These are phyloP conservation scores for Magnolia sinica DNA, from an alignment of 164 flowering plant genomes.

Conservation along the genomic window DNA sequence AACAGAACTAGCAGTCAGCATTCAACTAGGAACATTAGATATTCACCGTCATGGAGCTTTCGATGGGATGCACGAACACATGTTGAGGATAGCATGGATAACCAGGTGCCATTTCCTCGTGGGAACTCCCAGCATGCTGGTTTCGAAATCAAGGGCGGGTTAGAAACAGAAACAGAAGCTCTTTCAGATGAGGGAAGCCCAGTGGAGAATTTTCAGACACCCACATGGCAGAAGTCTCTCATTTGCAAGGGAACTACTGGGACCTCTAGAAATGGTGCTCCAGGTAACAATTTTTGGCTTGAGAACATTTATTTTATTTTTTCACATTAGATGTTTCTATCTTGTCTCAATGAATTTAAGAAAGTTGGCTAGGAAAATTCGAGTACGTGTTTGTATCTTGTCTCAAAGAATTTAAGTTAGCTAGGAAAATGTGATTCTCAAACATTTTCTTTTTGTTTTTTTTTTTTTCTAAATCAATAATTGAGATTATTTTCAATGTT, in stretches of 20 bases:
- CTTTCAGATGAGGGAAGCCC: conserved; percentile 56
- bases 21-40: conserved; percentile 40
- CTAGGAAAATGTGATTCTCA: too few species aligned
- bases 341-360: too few species aligned
- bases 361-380: too few species aligned
- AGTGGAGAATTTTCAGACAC: conserved; percentile 42
- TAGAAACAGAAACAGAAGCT: conserved; percentile 38
- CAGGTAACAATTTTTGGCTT: conserved; percentile 42
- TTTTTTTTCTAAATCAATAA: too few species aligned
- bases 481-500: too few species aligned
- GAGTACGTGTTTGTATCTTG: too few species aligned
- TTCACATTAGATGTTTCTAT: too few species aligned
- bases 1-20: conserved; percentile 35
- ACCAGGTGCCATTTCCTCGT: conserved; percentile 29
- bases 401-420: too few species aligned
- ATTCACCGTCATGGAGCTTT: conserved; percentile 90
- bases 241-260: conserved; percentile 32
- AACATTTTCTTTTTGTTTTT: too few species aligned
- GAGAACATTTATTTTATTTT: neutral
- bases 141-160: conserved; percentile 7
- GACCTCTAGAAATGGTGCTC: conserved; percentile 30
- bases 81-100: conserved; percentile 57
- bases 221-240: conserved; percentile 52
- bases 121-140: conserved; percentile 20
- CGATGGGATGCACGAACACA: conserved; percentile 71